Percentiles rank a stretch among this genome's conserved stretches.
Conservation (phyloP, 441 rosid genomes). For the Eruca vesicaria region DNA sequence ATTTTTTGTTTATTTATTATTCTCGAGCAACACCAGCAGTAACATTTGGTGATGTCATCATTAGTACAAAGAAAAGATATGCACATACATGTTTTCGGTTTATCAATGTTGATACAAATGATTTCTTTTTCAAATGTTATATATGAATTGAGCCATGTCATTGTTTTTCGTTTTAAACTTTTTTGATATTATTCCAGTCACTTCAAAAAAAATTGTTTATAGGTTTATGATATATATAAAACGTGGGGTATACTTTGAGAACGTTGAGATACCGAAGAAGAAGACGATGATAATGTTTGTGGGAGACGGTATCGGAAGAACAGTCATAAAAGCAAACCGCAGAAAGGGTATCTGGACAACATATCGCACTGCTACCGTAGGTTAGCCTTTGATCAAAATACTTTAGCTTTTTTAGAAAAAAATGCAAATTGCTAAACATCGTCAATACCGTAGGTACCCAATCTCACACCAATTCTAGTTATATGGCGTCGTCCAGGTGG, state of each 20-base stretch:
- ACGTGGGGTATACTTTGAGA: conserved; percentile 52
- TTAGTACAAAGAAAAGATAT: not conserved
- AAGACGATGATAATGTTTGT: conserved; percentile 45
- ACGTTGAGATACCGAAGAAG: conserved; percentile 42
- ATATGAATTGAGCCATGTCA: not conserved
- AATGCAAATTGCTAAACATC: not conserved
- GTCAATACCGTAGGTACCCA: no score
- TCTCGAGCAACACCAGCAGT: not conserved
- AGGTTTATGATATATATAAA: conserved; percentile 55
- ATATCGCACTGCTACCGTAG: conserved; percentile 56
- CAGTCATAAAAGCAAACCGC: conserved; percentile 43
- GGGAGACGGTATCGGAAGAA: conserved; percentile 57
- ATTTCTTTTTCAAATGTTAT: not conserved
- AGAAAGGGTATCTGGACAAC: conserved; percentile 39
- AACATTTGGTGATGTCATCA: not conserved
- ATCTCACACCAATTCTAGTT: not conserved
- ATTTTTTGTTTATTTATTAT: not conserved
- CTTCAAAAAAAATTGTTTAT: not conserved
- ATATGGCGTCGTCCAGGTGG: not conserved
- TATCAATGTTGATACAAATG: not conserved
- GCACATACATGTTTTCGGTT: not conserved
- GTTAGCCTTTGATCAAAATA: conserved; percentile 32
- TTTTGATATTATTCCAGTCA: not conserved
- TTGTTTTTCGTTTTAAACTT: not conserved
- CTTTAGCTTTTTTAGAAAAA: not conserved